Base-by-base conservation (phyloP, 768 basidiomycete genomes). In the Hypholoma fasciculare region DNA sequence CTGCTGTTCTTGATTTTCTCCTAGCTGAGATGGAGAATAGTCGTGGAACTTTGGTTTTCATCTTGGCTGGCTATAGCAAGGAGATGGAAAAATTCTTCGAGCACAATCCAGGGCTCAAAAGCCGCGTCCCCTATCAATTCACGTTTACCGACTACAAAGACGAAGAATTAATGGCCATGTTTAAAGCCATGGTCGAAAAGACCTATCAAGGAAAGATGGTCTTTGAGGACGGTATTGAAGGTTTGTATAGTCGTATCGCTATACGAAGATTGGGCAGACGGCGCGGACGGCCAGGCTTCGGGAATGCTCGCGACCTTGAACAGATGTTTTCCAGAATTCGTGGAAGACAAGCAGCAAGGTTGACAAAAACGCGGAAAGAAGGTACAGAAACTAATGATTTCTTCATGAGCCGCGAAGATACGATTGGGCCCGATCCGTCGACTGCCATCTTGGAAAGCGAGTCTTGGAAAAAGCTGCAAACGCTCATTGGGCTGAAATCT, bases 51-150 rank as follows among this genome's bases (percentile, higher is more conserved):
- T 61, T 89, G 6, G 84, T 88, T 11, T 90, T 90, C 70, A 82
- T 90, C 54, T 74, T 90, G 2, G 88, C 89, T 0, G 88, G 88
- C 4, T 90, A 90, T 66, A 80, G 73, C 67, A 85, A 81, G 54
- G 76, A 90, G 68, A 89, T 90, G 89, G 88, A 90, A 61, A 83
- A 78, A 44, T 90, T 90, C 72, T 89, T 90, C 58, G 87, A 89
- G 59, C 87, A 88, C 59, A 89, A 90, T 63, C 87, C 88, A 2
- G 88, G 88, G 1, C 67, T 90, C 12, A 70, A 72, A 7, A 88
- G 87, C 69, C 84, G 88, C n/a, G 83, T 90, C 8, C 89, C 88
- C 0, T 80, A 85, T 59, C 69, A 67, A 37, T 73, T 90, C 34
- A 71, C 81, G 12, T 89, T 90, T 61, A 68, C 71, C 1, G 88